phyloP scores from a whole-genome alignment of 192 early-diverging fungal genomes.

The Entophlyctis luteolus region DNA sequence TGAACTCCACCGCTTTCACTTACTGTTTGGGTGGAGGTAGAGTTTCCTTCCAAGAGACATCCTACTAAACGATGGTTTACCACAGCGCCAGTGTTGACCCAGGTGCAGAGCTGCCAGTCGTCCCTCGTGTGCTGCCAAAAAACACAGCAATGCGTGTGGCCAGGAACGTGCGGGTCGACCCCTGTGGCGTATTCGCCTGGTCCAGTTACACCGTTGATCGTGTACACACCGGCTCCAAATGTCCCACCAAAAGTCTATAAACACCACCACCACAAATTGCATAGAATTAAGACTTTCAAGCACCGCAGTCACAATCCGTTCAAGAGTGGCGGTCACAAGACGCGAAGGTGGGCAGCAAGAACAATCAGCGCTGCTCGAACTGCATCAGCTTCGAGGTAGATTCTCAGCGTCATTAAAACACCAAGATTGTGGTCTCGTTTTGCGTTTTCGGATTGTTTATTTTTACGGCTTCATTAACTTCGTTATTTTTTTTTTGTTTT shows the following conservation, averaged over 20 bases:
- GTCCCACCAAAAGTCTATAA: neutral
- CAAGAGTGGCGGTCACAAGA: neutral
- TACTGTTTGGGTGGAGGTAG: neutral
- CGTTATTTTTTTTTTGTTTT: too few species aligned
- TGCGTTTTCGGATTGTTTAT: too few species aligned
- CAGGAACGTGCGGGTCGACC: neutral
- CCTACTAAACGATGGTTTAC: neutral
- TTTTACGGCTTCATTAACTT: too few species aligned
- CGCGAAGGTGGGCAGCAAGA: neutral
- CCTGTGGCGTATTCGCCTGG: neutral
- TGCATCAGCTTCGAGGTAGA: too few species aligned
- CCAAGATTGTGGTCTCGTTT: too few species aligned
- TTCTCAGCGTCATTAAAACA: too few species aligned
- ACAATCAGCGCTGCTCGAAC: too few species aligned
- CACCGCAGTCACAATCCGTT: conserved; percentile 11
- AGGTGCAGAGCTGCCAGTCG: neutral
- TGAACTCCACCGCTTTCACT: neutral
- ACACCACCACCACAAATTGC: neutral
- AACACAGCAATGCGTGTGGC: neutral
- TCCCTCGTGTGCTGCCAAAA: neutral
- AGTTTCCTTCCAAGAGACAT: neutral
- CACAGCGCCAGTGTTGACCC: neutral
- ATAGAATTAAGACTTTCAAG: neutral
- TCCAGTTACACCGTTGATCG: neutral
- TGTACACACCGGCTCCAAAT: neutral